These are phyloP conservation scores for Telfairia occidentalis DNA, from an alignment of 331 rosid species.

Conservation along the genomic window DNA sequence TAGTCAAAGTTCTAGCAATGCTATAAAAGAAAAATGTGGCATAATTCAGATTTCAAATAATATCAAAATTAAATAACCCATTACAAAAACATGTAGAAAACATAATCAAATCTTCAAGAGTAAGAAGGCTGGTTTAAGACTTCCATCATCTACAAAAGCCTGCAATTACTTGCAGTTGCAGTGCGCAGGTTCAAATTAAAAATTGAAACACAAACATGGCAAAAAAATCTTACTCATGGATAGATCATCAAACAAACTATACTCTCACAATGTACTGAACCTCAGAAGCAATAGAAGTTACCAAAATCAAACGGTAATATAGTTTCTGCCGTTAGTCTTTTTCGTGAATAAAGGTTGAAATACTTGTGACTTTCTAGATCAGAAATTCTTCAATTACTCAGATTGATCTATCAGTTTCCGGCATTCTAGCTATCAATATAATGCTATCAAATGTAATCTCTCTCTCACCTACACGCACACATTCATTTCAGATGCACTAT, in stretches of 20 bases:
- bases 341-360: neutral
- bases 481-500: neutral
- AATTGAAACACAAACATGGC: neutral
- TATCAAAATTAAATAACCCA: neutral
- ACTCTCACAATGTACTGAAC: neutral
- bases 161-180: neutral
- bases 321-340: neutral
- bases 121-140: neutral
- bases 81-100: neutral
- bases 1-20: neutral
- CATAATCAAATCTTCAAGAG: neutral
- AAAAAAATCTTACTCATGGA: neutral
- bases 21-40: neutral
- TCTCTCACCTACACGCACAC: neutral
- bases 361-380: neutral
- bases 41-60: neutral
- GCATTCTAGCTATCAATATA: too few relatives aligned
- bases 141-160: neutral
- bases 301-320: neutral
- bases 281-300: neutral
- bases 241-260: neutral
- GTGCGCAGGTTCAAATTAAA: neutral
- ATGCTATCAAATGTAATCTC: neutral
- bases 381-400: neutral
- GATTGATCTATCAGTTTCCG: neutral